These are phyloP conservation scores for Omphalotus guepiniiformis DNA, from an alignment of 768 basidiomycete species.

Conservation along the genomic window DNA sequence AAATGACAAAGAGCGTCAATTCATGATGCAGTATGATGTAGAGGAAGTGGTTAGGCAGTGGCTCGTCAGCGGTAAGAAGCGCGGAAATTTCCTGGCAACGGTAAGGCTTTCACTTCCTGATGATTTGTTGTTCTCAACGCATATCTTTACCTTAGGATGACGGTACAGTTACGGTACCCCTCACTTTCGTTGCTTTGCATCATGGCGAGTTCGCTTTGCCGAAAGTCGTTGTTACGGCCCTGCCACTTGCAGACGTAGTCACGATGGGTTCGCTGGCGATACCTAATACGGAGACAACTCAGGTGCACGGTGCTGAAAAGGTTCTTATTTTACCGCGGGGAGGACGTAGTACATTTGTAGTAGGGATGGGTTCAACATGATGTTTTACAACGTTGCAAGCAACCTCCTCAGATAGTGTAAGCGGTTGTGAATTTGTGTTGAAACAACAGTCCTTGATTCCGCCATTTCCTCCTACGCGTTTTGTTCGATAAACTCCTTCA, in stretches of 20 bases:
- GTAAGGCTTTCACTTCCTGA: constrained; percentile 35
- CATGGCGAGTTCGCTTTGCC: constrained; percentile 80
- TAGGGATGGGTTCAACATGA: constrained; percentile 57
- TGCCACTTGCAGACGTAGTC: constrained; percentile 46
- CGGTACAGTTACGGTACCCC: constrained; percentile 49
- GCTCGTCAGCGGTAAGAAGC: constrained; percentile 86
- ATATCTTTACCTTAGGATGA: constrained; percentile 47
- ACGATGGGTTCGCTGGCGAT: constrained; percentile 56
- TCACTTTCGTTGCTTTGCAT: constrained; percentile 84
- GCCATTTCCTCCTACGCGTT: constrained; percentile 5
- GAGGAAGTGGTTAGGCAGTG: constrained; percentile 80
- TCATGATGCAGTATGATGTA: constrained; percentile 73
- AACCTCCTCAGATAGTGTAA: not conserved
- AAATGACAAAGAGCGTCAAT: constrained; percentile 35
- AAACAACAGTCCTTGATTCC: too few relatives aligned
- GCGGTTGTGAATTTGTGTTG: not conserved
- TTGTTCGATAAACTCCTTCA: constrained; percentile 44
- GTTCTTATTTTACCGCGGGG: constrained; percentile 80
- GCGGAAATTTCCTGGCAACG: constrained; percentile 73
- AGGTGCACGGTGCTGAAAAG: constrained; percentile 79
- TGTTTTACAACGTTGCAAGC: not conserved
- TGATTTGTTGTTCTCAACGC: not conserved
- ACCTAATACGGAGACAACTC: constrained; percentile 75
- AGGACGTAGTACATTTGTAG: constrained; percentile 75
- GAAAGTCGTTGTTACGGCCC: constrained; percentile 58